Conservation (phyloP, 176 grass and related monocot species). For the Eremochloa ophiuroides region DNA sequence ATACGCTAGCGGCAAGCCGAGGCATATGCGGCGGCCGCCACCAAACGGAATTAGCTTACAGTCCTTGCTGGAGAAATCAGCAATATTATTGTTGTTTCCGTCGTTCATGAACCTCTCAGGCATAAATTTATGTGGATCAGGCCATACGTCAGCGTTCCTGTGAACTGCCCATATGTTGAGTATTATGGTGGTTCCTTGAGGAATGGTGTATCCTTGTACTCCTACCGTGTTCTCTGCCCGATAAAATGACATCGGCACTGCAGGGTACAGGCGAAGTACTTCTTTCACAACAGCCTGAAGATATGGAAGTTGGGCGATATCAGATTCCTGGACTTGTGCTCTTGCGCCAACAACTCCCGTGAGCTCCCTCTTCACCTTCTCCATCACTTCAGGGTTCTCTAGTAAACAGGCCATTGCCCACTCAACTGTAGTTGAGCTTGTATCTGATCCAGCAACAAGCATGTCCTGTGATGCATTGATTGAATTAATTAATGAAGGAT, state of each 20-base stretch:
- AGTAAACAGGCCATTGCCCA: conserved; percentile 36
- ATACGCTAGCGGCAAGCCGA: conserved; percentile 16
- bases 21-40: conserved; percentile 25
- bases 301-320: conserved; percentile 29
- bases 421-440: conserved; percentile 21
- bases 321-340: conserved; percentile 20
- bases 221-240: conserved; percentile 7
- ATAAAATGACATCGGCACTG: neutral
- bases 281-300: conserved; percentile 42
- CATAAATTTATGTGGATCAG: conserved; percentile 16
- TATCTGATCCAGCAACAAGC: conserved; percentile 31
- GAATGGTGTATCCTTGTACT: conserved; percentile 23
- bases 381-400: conserved; percentile 10
- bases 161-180: conserved; percentile 46
- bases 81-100: neutral
- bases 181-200: conserved; percentile 4
- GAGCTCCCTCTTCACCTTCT: conserved; percentile 18
- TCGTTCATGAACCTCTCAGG: conserved; percentile 41
- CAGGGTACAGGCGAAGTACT: conserved; percentile 15
- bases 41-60: conserved; percentile 39
- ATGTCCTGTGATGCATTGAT: conserved; percentile 1
- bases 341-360: neutral
- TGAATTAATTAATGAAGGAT: too few relatives aligned
- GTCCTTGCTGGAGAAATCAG: conserved; percentile 1
- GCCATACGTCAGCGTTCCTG: neutral